A percentile compares a stretch with the other conserved stretches of the same genome.
Evolutionary conservation across 1,139 yeast genomes (phyloP).

Genomic region (Candida tunisiensis): DNA sequence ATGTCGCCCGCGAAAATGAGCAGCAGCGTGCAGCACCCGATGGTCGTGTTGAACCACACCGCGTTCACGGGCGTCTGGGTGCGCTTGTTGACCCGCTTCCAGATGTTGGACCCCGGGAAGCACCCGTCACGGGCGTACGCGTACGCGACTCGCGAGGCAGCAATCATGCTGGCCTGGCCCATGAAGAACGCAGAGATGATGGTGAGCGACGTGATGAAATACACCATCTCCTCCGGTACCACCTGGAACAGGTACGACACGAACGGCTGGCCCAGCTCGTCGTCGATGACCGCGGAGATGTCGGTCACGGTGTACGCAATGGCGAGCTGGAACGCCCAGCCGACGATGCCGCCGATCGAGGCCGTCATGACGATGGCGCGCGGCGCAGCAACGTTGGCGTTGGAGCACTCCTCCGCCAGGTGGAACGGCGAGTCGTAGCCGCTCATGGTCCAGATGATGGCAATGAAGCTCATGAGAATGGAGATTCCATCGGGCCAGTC

Average conservation of each 20-base stretch:
- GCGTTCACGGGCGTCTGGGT: slow-evolving; percentile 54
- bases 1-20: slow-evolving; percentile 48
- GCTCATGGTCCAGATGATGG: slow-evolving; percentile 60
- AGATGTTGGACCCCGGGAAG: slow-evolving; percentile 37
- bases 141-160: slow-evolving; percentile 53
- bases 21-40: slow-evolving; percentile 38
- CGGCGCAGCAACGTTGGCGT: slow-evolving; percentile 50
- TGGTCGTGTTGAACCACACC: slow-evolving; percentile 39
- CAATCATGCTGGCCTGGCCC: slow-evolving; percentile 58
- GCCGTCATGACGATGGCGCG: slow-evolving; percentile 51
- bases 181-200: slow-evolving; percentile 43
- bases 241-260: slow-evolving; percentile 41
- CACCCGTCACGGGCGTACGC: slow-evolving; percentile 59
- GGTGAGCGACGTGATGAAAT: slow-evolving; percentile 43
- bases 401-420: slow-evolving; percentile 51
- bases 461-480: slow-evolving; percentile 41
- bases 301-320: slow-evolving; percentile 49
- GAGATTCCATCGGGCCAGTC: slow-evolving; percentile 55
- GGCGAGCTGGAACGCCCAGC: slow-evolving; percentile 46
- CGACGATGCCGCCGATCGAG: slow-evolving; percentile 42
- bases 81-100: slow-evolving; percentile 32
- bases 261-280: slow-evolving; percentile 50
- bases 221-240: slow-evolving; percentile 27
- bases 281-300: slow-evolving; percentile 31
- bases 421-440: slow-evolving; percentile 67